phyloP scores from a whole-genome alignment of 768 basidiomycete species.

The Boletus tylopilopsis region DNA sequence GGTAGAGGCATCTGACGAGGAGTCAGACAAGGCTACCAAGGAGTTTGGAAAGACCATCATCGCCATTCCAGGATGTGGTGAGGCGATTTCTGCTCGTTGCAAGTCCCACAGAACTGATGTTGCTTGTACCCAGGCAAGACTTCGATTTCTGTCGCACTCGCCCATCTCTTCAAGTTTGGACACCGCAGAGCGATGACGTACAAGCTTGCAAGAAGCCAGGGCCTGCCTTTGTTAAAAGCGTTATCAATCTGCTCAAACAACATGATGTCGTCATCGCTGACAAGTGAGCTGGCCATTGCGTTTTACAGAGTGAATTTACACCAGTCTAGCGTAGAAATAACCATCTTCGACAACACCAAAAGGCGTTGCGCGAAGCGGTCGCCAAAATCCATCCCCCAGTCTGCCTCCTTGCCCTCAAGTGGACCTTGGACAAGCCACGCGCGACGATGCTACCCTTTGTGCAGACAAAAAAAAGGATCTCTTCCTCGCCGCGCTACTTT shows the following conservation, averaged over 20 bases:
- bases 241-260: slow-evolving; percentile 52
- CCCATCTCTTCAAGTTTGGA: slow-evolving; percentile 73
- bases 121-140: slow-evolving; percentile 70
- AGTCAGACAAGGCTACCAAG: slow-evolving; percentile 17
- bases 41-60: slow-evolving; percentile 74
- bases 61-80: slow-evolving; percentile 93
- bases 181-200: slow-evolving; percentile 94
- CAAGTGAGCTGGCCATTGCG: slow-evolving; percentile 50
- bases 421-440: slow-evolving; percentile 56
- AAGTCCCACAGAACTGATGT: no score
- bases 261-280: slow-evolving; percentile 89
- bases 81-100: slow-evolving; percentile 22
- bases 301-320: not conserved
- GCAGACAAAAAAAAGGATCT: slow-evolving; percentile 39
- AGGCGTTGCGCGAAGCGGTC: slow-evolving; percentile 58
- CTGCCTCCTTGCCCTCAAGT: slow-evolving; percentile 79
- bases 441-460: slow-evolving; percentile 70
- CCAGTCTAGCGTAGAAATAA: slow-evolving; percentile 90
- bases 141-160: slow-evolving; percentile 71
- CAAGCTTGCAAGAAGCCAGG: slow-evolving; percentile 71
- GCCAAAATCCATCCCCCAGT: slow-evolving; percentile 46
- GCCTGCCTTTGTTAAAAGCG: slow-evolving; percentile 68
- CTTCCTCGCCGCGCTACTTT: slow-evolving; percentile 60
- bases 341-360: slow-evolving; percentile 78
- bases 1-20: slow-evolving; percentile 29